These are phyloP conservation scores for Chenopodium suecicum DNA, from an alignment of 148 eudicot species.

Conservation along the genomic window DNA sequence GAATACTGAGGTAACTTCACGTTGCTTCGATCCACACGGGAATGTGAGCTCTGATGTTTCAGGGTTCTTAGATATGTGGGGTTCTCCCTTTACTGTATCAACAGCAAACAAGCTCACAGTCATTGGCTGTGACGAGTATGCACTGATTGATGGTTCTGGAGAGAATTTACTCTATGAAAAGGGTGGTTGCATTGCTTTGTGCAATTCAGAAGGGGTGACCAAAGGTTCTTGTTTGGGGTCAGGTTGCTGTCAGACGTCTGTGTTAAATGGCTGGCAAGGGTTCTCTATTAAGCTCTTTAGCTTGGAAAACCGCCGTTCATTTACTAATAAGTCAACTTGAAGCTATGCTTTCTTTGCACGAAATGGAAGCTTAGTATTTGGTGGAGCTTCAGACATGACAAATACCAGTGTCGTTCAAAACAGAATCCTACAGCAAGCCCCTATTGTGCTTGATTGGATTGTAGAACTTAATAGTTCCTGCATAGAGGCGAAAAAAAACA, in stretches of 20 bases:
- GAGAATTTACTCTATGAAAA: neutral
- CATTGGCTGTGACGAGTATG: conserved; percentile 31
- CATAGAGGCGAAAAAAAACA: conserved; percentile 18
- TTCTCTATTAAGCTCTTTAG: neutral
- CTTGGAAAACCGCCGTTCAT: neutral
- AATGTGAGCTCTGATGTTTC: neutral
- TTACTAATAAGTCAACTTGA: neutral
- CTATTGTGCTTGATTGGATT: conserved; percentile 30
- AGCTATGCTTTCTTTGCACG: conserved; percentile 23
- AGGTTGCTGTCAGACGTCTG: conserved; percentile 29
- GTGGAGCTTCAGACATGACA: conserved; percentile 15
- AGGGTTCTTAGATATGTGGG: neutral
- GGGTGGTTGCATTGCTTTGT: conserved; percentile 26
- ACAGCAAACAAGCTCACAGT: conserved; percentile 28
- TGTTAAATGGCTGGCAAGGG: conserved; percentile 25
- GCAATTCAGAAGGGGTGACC: neutral
- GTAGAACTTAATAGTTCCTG: conserved; percentile 16
- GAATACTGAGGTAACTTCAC: conserved; percentile 8
- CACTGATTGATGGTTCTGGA: conserved; percentile 11
- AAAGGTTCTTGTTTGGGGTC: conserved; percentile 28
- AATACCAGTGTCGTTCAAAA: neutral
- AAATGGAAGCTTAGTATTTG: conserved; percentile 20
- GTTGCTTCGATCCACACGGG: conserved; percentile 9
- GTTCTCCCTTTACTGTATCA: conserved; percentile 1
- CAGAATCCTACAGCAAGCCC: conserved; percentile 4